These are phyloP conservation scores for Lathyrus oleraceus DNA, from an alignment of 306 rosid genomes.

Conservation along the genomic window DNA sequence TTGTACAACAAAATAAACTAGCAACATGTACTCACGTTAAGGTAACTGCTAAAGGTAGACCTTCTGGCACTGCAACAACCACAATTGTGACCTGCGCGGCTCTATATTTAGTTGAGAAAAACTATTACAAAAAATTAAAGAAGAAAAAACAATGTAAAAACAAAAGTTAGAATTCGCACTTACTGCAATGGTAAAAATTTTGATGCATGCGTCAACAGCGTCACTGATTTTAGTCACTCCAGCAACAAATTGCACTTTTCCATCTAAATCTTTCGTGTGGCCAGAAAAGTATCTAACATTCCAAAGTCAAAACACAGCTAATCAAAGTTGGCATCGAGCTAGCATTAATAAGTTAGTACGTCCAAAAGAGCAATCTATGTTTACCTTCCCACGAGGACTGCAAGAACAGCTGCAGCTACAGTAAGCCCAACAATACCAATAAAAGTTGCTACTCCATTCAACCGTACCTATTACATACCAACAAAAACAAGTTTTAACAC, in stretches of 20 bases:
- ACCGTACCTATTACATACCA: constrained; percentile 75
- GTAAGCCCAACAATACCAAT: constrained; percentile 92
- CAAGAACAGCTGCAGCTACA: constrained; percentile 77
- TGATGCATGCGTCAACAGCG: constrained; percentile 63
- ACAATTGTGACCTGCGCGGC: constrained; percentile 88
- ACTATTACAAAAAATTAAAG: constrained; percentile 18
- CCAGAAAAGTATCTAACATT: constrained; percentile 80
- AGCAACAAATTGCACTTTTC: constrained; percentile 48
- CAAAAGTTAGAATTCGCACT: constrained; percentile 43
- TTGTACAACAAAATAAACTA: constrained; percentile 25
- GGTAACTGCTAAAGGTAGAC: constrained; percentile 97
- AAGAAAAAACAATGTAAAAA: background rate
- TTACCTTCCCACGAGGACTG: constrained; percentile 82
- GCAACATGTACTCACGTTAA: constrained; percentile 68
- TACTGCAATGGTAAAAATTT: constrained; percentile 92
- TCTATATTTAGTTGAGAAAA: constrained; percentile 43
- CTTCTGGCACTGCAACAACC: constrained; percentile 99
- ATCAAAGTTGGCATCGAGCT: constrained; percentile 34
- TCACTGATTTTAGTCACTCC: constrained; percentile 59
- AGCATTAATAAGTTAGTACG: constrained; percentile 7
- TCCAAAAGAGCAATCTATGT: constrained; percentile 14
- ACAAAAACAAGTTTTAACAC: constrained; percentile 34
- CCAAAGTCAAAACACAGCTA: constrained; percentile 33
- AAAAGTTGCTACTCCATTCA: constrained; percentile 98
- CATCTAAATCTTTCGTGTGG: constrained; percentile 50